Percentiles rank a stretch among this genome's conserved stretches.
Conservation (phyloP, 177 flowering plant species). For the Telopea speciosissima region DNA sequence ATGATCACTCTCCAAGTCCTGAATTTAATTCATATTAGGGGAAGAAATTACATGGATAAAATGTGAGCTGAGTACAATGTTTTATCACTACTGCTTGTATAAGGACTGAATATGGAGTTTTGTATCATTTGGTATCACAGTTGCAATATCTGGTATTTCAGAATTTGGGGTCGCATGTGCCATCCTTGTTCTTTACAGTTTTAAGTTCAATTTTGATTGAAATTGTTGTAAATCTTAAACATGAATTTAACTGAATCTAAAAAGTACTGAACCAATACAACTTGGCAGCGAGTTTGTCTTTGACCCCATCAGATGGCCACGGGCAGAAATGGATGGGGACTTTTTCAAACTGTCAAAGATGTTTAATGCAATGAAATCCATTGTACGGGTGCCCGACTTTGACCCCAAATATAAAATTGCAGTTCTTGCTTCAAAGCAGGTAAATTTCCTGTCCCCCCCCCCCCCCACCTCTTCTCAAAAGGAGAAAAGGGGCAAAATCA, state of each 20-base stretch:
- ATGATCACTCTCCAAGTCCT: too few species aligned
- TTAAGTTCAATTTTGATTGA: background rate
- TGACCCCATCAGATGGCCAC: constrained; percentile 65
- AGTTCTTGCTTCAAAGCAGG: constrained; percentile 92
- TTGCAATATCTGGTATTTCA: background rate
- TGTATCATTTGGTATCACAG: background rate
- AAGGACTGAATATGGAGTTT: background rate
- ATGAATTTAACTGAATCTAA: background rate
- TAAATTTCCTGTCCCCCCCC: constrained; percentile 5
- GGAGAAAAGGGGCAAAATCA: background rate
- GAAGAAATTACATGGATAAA: background rate
- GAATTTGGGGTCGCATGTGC: background rate
- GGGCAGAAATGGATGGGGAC: constrained; percentile 63
- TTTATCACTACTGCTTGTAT: too few species aligned
- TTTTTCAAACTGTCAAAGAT: constrained; percentile 41
- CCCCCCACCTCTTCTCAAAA: too few species aligned
- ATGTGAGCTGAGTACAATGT: too few species aligned
- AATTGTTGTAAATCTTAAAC: background rate
- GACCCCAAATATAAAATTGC: constrained; percentile 91
- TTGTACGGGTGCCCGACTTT: constrained; percentile 52
- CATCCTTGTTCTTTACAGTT: too few species aligned
- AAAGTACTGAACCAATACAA: background rate
- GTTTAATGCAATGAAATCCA: constrained; percentile 53
- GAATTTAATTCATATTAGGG: background rate
- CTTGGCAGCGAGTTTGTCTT: constrained; percentile 64